Evolutionary conservation across 2,329 filamentous ascomycete species (phyloP).

Genomic region (Pestalotiopsis sp.): DNA sequence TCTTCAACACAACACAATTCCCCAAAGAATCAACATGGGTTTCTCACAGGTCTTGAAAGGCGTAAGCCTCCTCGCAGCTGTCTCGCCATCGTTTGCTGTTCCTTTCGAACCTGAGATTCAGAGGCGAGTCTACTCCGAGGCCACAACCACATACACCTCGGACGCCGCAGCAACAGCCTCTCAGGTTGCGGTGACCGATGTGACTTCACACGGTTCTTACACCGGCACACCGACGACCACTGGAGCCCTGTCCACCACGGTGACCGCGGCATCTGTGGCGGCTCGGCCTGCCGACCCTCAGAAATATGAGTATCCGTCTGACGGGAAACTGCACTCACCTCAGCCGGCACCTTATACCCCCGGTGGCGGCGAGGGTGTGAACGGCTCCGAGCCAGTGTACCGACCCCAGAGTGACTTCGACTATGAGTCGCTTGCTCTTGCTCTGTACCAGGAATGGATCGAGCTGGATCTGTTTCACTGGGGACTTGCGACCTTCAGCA

Average conservation of each 20-base stretch:
- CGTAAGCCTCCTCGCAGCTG: constrained; percentile 19
- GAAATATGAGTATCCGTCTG: constrained; percentile 70
- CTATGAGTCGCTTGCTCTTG: constrained; percentile 75
- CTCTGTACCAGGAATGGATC: constrained; percentile 82
- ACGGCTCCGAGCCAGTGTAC: constrained; percentile 76
- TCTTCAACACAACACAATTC: neutral
- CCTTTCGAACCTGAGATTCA: constrained; percentile 28
- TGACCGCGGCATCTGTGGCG: constrained; percentile 60
- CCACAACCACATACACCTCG: constrained; percentile 38
- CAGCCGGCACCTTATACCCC: constrained; percentile 75
- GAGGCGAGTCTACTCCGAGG: constrained; percentile 23
- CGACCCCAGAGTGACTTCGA: constrained; percentile 82
- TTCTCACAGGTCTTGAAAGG: constrained; percentile 13
- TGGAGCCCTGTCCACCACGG: constrained; percentile 64
- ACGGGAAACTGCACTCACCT: constrained; percentile 68
- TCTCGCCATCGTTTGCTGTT: constrained; percentile 27
- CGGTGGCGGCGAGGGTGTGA: constrained; percentile 74
- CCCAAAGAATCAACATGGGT: constrained; percentile 15
- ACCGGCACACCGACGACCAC: constrained; percentile 68
- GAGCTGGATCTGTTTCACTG: constrained; percentile 83
- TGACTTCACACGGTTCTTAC: constrained; percentile 71
- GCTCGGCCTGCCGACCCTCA: constrained; percentile 59
- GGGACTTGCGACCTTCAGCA: constrained; percentile 70
- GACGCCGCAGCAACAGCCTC: constrained; percentile 27
- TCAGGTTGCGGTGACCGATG: constrained; percentile 48